These are phyloP conservation scores for Penicillium sp. DNA, from an alignment of 2,329 filamentous ascomycete genomes.

Conservation along the genomic window DNA sequence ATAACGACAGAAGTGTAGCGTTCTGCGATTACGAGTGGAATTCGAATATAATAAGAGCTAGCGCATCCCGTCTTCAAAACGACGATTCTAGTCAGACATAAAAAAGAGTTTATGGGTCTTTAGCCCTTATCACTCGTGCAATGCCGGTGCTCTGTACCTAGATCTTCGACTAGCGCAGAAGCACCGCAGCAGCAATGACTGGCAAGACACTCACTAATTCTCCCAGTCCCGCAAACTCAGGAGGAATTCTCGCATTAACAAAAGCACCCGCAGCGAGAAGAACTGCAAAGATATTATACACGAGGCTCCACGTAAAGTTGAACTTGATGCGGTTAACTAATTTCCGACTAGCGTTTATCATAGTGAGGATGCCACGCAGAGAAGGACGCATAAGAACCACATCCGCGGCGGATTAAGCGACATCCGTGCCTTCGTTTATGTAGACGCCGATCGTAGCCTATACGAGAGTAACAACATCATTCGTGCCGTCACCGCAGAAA, in stretches of 20 bases:
- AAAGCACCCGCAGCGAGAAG: slow-evolving; percentile 71
- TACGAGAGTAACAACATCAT: slow-evolving; percentile 75
- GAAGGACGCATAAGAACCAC: slow-evolving; percentile 67
- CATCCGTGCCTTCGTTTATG: slow-evolving; percentile 67
- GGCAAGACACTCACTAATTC: slow-evolving; percentile 77
- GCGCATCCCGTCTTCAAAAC: slow-evolving; percentile 13
- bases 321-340: slow-evolving; percentile 61
- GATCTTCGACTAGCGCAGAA: slow-evolving; percentile 37
- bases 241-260: slow-evolving; percentile 63
- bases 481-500: slow-evolving; percentile 80
- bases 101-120: slow-evolving; percentile 9
- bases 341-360: slow-evolving; percentile 60
- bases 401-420: slow-evolving; percentile 71
- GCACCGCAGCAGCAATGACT: slow-evolving; percentile 65
- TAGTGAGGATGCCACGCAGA: slow-evolving; percentile 62
- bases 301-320: slow-evolving; percentile 73
- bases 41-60: slow-evolving; percentile 4
- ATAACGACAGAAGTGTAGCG: slow-evolving; percentile 14
- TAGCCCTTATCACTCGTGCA: slow-evolving; percentile 6
- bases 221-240: slow-evolving; percentile 70
- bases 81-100: slow-evolving; percentile 9
- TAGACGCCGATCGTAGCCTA: slow-evolving; percentile 75
- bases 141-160: slow-evolving; percentile 17
- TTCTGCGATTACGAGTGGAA: slow-evolving; percentile 7
- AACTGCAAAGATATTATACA: slow-evolving; percentile 74